Evolutionary conservation across 139 green algal genomes (phyloP).

Genomic region (Marvania coccoides): DNA sequence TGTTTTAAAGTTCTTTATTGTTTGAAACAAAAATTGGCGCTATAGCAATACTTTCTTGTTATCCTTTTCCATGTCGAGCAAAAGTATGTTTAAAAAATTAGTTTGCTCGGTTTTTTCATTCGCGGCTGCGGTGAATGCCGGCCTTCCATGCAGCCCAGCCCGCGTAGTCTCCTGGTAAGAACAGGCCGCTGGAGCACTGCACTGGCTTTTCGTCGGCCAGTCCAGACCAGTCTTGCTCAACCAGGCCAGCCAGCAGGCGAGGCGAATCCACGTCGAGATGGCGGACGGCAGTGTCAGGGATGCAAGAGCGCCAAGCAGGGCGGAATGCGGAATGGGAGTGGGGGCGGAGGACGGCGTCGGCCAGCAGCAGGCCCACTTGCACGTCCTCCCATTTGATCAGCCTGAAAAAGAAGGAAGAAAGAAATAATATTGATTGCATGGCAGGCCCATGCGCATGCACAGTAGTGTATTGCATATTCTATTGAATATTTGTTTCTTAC

Average conservation of each 20-base stretch:
- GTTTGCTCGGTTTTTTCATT: too few relatives aligned
- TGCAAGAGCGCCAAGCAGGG: conserved; percentile 48
- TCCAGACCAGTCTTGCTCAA: conserved; percentile 28
- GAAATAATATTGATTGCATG: not conserved
- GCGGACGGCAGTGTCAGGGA: conserved; percentile 31
- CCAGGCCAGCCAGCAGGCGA: conserved; percentile 26
- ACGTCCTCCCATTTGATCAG: conserved; percentile 58
- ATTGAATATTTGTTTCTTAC: not conserved
- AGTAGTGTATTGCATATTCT: not conserved
- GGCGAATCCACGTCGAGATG: conserved; percentile 53
- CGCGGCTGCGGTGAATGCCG: too few relatives aligned
- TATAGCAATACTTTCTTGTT: too few relatives aligned
- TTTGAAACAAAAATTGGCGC: too few relatives aligned
- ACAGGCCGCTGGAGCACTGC: conserved; percentile 26
- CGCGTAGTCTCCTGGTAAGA: conserved; percentile 25
- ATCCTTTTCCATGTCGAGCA: too few relatives aligned
- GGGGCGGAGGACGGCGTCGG: conserved; percentile 4
- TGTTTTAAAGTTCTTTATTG: too few relatives aligned
- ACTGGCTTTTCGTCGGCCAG: conserved; percentile 26
- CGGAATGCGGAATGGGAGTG: conserved; percentile 40
- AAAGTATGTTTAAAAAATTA: too few relatives aligned
- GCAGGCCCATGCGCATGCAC: too few relatives aligned
- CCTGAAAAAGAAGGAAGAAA: not conserved
- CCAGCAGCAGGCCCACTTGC: conserved; percentile 40
- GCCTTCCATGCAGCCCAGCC: not conserved